A percentile compares a stretch with the other conserved stretches of the same genome.
phyloP scores from a whole-genome alignment of 495 filamentous ascomycete species.

The Xylaria longipes region DNA sequence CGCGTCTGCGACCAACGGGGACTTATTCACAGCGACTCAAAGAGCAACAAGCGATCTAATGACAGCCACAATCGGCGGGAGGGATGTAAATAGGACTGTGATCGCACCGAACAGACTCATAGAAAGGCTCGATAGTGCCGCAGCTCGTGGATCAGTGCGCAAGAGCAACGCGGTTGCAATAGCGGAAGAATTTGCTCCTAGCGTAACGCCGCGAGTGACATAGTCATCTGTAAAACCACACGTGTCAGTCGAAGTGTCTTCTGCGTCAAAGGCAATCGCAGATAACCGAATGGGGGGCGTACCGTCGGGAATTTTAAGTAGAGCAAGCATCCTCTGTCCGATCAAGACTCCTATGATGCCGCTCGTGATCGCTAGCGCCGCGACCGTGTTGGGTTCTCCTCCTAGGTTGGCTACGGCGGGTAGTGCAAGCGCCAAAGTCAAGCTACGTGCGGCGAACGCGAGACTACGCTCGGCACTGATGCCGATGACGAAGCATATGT shows the following conservation, averaged over 20 bases:
- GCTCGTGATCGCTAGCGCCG: constrained; percentile 59
- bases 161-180: constrained; percentile 60
- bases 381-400: constrained; percentile 58
- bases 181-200: constrained; percentile 60
- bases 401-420: constrained; percentile 56
- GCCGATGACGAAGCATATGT: constrained; percentile 53
- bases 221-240: constrained; percentile 55
- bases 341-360: constrained; percentile 60
- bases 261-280: neutral
- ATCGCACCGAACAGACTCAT: constrained; percentile 64
- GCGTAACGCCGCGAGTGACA: constrained; percentile 60
- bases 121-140: constrained; percentile 58
- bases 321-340: constrained; percentile 48
- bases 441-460: constrained; percentile 55
- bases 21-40: constrained; percentile 19
- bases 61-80: constrained; percentile 49
- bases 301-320: constrained; percentile 57
- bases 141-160: constrained; percentile 58
- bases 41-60: constrained; percentile 50
- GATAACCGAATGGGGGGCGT: constrained; percentile 10
- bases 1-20: neutral
- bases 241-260: neutral
- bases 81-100: constrained; percentile 57
- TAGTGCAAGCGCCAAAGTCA: constrained; percentile 60
- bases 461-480: constrained; percentile 54